phyloP scores from a whole-genome alignment of 2,329 filamentous ascomycete genomes.

The Cladosporium sp. region DNA sequence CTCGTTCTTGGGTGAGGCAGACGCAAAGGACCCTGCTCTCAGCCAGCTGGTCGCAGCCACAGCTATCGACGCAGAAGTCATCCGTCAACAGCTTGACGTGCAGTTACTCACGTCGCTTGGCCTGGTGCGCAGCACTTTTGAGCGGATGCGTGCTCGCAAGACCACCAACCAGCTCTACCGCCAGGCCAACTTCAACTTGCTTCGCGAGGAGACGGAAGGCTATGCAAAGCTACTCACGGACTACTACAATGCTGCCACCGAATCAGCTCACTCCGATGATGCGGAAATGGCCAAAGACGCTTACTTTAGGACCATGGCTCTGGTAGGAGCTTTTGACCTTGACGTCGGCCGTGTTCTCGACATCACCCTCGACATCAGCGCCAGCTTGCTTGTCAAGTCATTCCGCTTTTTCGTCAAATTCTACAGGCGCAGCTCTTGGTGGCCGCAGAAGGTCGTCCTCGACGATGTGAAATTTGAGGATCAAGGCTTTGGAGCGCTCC shows the following conservation, averaged over 20 bases:
- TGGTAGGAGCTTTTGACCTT: conserved; percentile 94
- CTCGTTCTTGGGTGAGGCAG: conserved; percentile 69
- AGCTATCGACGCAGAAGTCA: conserved; percentile 61
- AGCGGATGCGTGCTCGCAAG: conserved; percentile 75
- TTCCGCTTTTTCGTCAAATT: conserved; percentile 93
- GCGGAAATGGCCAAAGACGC: conserved; percentile 75
- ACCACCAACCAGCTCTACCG: conserved; percentile 90
- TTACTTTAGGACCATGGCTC: conserved; percentile 84
- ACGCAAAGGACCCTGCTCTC: conserved; percentile 53
- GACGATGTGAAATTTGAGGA: conserved; percentile 44
- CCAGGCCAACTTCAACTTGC: conserved; percentile 91
- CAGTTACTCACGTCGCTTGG: conserved; percentile 68
- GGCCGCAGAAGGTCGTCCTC: conserved; percentile 64
- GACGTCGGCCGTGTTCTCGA: conserved; percentile 93
- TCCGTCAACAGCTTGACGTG: conserved; percentile 79
- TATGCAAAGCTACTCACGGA: conserved; percentile 96
- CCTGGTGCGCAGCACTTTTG: conserved; percentile 79
- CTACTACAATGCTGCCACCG: conserved; percentile 78
- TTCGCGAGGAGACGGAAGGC: conserved; percentile 92
- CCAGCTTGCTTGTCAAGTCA: conserved; percentile 86
- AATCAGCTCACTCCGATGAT: conserved; percentile 63
- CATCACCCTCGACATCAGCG: conserved; percentile 90
- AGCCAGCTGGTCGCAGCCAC: conserved; percentile 66
- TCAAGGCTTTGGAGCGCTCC: conserved; percentile 60
- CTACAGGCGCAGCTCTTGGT: conserved; percentile 89